Evolutionary conservation across 2,329 filamentous ascomycete genomes (phyloP), one percentile per base, ranked within the genome.

Genomic region (Aureobasidium sp.): DNA sequence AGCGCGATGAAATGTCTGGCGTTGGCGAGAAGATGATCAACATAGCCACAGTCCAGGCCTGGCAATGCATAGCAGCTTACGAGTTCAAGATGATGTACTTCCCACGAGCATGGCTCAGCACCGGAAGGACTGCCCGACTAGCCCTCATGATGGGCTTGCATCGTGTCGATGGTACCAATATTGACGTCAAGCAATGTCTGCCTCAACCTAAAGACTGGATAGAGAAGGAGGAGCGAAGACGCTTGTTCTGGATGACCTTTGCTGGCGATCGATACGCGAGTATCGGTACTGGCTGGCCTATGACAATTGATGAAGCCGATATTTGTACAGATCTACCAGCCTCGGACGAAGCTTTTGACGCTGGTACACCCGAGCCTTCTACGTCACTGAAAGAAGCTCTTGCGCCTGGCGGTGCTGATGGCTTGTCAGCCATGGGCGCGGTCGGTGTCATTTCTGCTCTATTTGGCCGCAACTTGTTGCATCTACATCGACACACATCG

Each of bases 31-130:
- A 87, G 67, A 89, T 95, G 72, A 89, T 97, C 67, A 93, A 88
- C 1, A 80, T 97, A 34, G 87, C 88, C 17, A 90, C 96, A 73
- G 89, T 88, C 56, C 94, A 99, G 73, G 85, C 90, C 1, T 95
- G 95, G 82, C 80, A 86, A 29, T 78, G 97, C 24, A 81, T 95
- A 52, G 84, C 87, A 6, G 86, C 84, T 0, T 97, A 96, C 69
- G 94, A 99, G 74, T 97, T 97, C 79, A 96, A 93, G 76, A 89
- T 90, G 82, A 96, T 97, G 90, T 95, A 92, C 73, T 97, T 97
- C 69, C 93, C 94, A 1, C 82, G 94, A 67, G 94, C 94, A 0
- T 97, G 94, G 94, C 85, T 96, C 77, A 97, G 90, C 67, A 88
- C 90, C 2, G 94, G 93, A 26, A 82, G 89, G 65, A 88, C 88